Base-by-base conservation (phyloP, 2,329 filamentous ascomycete species). In the Ustulina deusta region DNA sequence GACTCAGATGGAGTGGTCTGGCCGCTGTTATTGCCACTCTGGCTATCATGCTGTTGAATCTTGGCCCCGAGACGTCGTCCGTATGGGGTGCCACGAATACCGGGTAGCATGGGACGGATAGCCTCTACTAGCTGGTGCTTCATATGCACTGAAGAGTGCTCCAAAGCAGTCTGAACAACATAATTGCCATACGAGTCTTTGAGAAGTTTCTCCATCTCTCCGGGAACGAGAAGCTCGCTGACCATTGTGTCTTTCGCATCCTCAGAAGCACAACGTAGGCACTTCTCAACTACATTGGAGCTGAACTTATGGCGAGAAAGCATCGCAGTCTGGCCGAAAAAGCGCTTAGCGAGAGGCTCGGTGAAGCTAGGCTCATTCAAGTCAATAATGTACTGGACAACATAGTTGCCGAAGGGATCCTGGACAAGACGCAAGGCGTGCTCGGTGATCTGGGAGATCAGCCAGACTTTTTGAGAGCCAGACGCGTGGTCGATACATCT, bases 211-310 rank as follows among this genome's bases (percentile, higher is more conserved):
- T 97, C 94, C 69, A 98, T 91, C 81, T 97, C 93, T 65, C 86
- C 86, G 2, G 90, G 87, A 9, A 82, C 77, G 65, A 90, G 84
- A 77, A 99, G 90, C 82, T 98, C 96, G 40, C 92, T 88, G 66
- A 97, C 91, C 81, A 99, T 90, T 79, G 90, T 85, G 74, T 93
- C 91, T 78, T 91, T 94, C 59, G 91, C 91, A 10, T 87, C 84
- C 27, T 89, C 84, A 68, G 92, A 89, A 40, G 94, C 91, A 78
- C 93, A 97, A 64, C 96, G 93, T 66, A 98, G 83, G 75, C 92
- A 94, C 80, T 99, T 99, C 84, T 99, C 96, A 71, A 99, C 95
- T 65, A 99, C 96, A 75, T 99, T 99, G 76, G 96, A 98, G 83
- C 94, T 97, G 84, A 99, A 99, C 82, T 99, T 99, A 84, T 99